Evolutionary conservation across 768 basidiomycete species (phyloP).

Genomic region (Termitomyces sp.): DNA sequence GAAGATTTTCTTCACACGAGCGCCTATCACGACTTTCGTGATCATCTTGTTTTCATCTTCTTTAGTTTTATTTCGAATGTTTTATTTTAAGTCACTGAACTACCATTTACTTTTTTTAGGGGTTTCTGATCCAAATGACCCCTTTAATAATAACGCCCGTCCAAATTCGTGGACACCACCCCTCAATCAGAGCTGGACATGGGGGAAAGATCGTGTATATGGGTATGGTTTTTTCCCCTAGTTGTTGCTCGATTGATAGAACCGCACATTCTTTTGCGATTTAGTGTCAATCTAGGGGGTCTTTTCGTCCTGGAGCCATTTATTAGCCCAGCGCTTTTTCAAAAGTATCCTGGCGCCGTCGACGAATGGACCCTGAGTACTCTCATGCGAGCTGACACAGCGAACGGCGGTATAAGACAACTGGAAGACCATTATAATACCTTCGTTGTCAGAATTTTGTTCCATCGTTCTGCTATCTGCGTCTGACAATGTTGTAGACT

Average conservation of each 20-base stretch:
- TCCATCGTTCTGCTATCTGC: not conserved
- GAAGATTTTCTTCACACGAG: not conserved
- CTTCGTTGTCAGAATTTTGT: constrained; percentile 58
- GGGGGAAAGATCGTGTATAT: constrained; percentile 51
- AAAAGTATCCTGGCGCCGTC: constrained; percentile 54
- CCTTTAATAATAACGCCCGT: constrained; percentile 70
- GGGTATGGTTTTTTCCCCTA: constrained; percentile 39
- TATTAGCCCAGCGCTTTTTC: constrained; percentile 63
- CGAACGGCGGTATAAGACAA: constrained; percentile 43
- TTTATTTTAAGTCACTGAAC: constrained; percentile 1
- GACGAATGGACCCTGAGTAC: constrained; percentile 76
- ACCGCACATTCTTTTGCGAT: constrained; percentile 3
- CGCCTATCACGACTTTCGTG: not conserved
- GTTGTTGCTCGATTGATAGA: constrained; percentile 3
- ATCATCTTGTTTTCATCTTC: not conserved
- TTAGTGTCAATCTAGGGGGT: constrained; percentile 73
- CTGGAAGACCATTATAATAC: constrained; percentile 80
- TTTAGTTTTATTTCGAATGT: not conserved
- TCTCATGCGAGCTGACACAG: constrained; percentile 53
- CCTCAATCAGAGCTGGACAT: constrained; percentile 72
- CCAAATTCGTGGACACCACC: constrained; percentile 80
- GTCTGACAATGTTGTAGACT: constrained; percentile 42
- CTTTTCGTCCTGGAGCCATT: constrained; percentile 72
- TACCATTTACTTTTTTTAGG: constrained; percentile 30
- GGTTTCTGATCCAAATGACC: constrained; percentile 63